A percentile compares a stretch with the other conserved stretches of the same genome.
These are phyloP conservation scores for Skeletonema tropicum DNA, from an alignment of 108 stramenopile genomes.

Conservation along the genomic window DNA sequence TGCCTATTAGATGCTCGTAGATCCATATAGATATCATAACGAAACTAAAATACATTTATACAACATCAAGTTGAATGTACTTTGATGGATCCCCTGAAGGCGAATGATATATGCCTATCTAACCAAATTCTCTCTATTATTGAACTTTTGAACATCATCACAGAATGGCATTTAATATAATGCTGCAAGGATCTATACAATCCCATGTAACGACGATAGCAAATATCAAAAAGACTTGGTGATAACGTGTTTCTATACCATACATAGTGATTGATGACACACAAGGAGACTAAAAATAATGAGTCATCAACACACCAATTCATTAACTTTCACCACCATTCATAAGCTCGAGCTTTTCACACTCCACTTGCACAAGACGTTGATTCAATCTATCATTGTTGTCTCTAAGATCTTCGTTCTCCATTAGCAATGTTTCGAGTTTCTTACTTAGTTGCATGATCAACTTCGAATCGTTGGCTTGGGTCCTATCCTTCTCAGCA, in stretches of 20 bases:
- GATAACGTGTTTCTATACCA: neutral
- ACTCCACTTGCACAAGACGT: slow-evolving; percentile 82
- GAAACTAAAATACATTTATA: too few species aligned
- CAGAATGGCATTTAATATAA: too few species aligned
- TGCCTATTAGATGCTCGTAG: too few species aligned
- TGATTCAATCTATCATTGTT: slow-evolving; percentile 88
- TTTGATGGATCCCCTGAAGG: too few species aligned
- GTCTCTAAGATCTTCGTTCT: slow-evolving; percentile 91
- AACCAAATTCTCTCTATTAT: too few species aligned
- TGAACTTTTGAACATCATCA: too few species aligned
- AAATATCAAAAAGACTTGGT: too few species aligned
- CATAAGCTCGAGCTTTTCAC: slow-evolving; percentile 43
- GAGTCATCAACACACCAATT: neutral
- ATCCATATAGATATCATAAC: too few species aligned
- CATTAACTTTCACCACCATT: neutral
- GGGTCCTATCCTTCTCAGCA: slow-evolving; percentile 83
- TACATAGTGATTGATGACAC: neutral
- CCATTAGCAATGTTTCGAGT: slow-evolving; percentile 90
- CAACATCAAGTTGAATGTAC: too few species aligned
- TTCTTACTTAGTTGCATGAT: slow-evolving; percentile 95
- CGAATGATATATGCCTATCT: too few species aligned
- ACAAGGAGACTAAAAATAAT: neutral
- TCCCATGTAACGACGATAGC: too few species aligned
- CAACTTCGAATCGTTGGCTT: slow-evolving; percentile 91
- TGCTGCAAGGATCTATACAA: too few species aligned